Percentiles rank a stretch among this genome's conserved stretches.
These are phyloP conservation scores for Aureobasidium zeae DNA, from an alignment of 2,329 filamentous ascomycete genomes.

Conservation along the genomic window DNA sequence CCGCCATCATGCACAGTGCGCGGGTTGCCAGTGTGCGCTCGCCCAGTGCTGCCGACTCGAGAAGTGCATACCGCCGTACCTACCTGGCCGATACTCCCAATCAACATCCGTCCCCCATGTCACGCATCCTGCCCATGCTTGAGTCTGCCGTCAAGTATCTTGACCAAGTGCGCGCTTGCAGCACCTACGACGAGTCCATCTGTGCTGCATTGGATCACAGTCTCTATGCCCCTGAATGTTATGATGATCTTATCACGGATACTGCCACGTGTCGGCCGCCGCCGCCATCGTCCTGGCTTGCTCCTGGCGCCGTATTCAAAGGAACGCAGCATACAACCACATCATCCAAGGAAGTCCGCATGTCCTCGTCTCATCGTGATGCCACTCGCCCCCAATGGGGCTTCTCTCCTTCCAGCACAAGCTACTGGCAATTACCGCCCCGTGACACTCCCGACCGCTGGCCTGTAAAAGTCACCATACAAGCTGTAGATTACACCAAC, in stretches of 20 bases:
- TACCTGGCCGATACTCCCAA: slow-evolving; percentile 28
- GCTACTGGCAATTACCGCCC: not conserved
- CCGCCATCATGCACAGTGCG: slow-evolving; percentile 27
- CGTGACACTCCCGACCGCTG: slow-evolving; percentile 45
- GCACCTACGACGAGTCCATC: slow-evolving; percentile 46
- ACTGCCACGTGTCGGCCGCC: slow-evolving; percentile 43
- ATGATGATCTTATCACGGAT: slow-evolving; percentile 51
- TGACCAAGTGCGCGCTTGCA: slow-evolving; percentile 46
- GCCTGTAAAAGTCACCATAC: slow-evolving; percentile 59
- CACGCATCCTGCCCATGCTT: slow-evolving; percentile 30
- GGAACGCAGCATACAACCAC: slow-evolving; percentile 52
- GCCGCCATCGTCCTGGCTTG: slow-evolving; percentile 51
- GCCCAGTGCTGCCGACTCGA: slow-evolving; percentile 21
- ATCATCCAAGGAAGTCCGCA: slow-evolving; percentile 1
- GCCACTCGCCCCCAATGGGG: slow-evolving; percentile 33
- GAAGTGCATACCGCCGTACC: slow-evolving; percentile 27
- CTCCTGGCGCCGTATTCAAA: slow-evolving; percentile 50
- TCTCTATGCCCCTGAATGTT: slow-evolving; percentile 44
- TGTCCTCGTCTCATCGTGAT: slow-evolving; percentile 16
- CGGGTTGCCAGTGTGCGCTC: slow-evolving; percentile 21
- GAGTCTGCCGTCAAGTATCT: slow-evolving; percentile 55
- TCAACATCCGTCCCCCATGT: not conserved
- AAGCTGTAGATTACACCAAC: slow-evolving; percentile 49
- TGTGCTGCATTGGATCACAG: slow-evolving; percentile 44
- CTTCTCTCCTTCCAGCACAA: not conserved